A percentile compares a stretch with the other conserved stretches of the same genome.
Evolutionary conservation across 345 rosid genomes (phyloP).

Genomic region (Hirschfeldia incana): DNA sequence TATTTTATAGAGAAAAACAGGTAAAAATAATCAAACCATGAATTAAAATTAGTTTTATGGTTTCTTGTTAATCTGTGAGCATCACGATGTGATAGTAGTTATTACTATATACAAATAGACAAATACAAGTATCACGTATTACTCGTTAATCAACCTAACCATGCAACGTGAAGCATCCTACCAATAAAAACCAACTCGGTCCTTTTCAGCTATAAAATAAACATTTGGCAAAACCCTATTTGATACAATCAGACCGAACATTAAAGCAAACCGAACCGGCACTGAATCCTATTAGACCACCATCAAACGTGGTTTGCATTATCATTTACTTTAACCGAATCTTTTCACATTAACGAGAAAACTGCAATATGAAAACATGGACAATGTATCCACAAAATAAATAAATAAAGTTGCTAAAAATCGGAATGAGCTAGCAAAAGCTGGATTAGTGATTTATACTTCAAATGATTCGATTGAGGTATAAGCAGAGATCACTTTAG

Average conservation of each 20-base stretch:
- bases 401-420: not conserved
- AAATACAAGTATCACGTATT: not conserved
- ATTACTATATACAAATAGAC: not conserved
- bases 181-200: not conserved
- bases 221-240: not conserved
- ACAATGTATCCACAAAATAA: not conserved
- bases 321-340: not conserved
- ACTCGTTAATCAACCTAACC: not conserved
- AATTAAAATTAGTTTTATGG: not conserved
- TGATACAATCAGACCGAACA: not conserved
- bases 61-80: not conserved
- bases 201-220: not conserved
- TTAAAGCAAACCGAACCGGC: not conserved
- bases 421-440: not conserved
- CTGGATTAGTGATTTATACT: not conserved
- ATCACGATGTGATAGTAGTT: not conserved
- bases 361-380: not conserved
- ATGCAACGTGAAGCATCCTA: not conserved
- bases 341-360: not conserved
- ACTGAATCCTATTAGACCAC: not conserved
- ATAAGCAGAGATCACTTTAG: not conserved
- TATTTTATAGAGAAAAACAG: not conserved
- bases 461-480: not conserved
- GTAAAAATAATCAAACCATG: not conserved
- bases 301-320: not conserved